Conservation (phyloP, 257 asterid genomes). For the Plantago major region DNA sequence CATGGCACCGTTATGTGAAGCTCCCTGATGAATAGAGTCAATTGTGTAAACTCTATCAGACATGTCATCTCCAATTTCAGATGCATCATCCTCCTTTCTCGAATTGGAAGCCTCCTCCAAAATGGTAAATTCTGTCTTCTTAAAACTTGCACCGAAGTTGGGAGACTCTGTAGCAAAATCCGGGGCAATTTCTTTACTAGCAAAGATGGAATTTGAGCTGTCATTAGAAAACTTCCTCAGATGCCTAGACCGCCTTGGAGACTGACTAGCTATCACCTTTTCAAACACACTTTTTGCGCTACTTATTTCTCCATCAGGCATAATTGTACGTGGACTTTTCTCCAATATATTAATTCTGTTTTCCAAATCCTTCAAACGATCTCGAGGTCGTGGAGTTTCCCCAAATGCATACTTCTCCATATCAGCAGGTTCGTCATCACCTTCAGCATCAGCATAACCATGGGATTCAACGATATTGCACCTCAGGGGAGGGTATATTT, state of each 20-base stretch:
- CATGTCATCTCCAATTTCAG: conserved; percentile 65
- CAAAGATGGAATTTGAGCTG: conserved; percentile 42
- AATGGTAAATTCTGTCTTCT: conserved; percentile 46
- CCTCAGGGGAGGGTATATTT: conserved; percentile 74
- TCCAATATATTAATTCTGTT: conserved; percentile 72
- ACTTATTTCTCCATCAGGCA: conserved; percentile 48
- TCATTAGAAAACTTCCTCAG: conserved; percentile 59
- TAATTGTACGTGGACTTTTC: conserved; percentile 56
- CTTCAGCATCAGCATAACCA: conserved; percentile 27
- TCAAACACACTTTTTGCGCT: conserved; percentile 55
- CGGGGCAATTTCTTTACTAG: conserved; percentile 41
- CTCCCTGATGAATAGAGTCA: conserved; percentile 71
- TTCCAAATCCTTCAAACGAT: conserved; percentile 70
- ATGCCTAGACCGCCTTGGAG: conserved; percentile 63
- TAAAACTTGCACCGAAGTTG: conserved; percentile 39
- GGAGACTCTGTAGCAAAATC: conserved; percentile 57
- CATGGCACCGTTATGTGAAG: conserved; percentile 31
- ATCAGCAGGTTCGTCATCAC: conserved; percentile 52
- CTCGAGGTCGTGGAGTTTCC: conserved; percentile 57
- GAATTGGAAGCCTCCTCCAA: conserved; percentile 41
- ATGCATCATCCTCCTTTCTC: conserved; percentile 46
- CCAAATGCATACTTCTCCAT: conserved; percentile 73
- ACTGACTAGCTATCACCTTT: conserved; percentile 67
- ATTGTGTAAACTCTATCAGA: conserved; percentile 77
- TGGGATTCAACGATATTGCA: conserved; percentile 56